A percentile compares a stretch with the other conserved stretches of the same genome.
These are phyloP conservation scores for Agrocybe praecox DNA, from an alignment of 768 basidiomycete genomes.

Conservation along the genomic window DNA sequence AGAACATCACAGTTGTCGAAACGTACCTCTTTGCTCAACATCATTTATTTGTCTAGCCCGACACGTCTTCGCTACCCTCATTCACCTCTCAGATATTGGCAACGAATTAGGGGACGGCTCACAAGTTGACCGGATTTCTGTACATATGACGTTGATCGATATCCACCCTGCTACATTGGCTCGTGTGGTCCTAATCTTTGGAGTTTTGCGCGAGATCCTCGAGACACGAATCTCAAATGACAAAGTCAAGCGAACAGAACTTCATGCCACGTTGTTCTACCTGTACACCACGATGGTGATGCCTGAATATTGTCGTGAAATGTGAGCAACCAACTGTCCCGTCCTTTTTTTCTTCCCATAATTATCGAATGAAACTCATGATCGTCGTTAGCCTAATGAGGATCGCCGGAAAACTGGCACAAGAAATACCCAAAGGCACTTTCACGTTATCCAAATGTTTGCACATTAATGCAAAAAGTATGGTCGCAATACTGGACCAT, in stretches of 20 bases:
- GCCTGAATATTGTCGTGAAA: slow-evolving; percentile 18
- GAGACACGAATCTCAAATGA: neutral
- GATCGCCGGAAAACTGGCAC: slow-evolving; percentile 7
- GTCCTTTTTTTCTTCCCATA: neutral
- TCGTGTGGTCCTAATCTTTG: slow-evolving; percentile 17
- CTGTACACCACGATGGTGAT: slow-evolving; percentile 16
- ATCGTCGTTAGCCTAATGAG: slow-evolving; percentile 7
- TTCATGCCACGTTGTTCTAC: slow-evolving; percentile 18
- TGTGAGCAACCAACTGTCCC: slow-evolving; percentile 9
- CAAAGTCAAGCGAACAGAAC: slow-evolving; percentile 3
- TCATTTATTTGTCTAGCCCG: slow-evolving; percentile 13
- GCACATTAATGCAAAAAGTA: slow-evolving; percentile 10
- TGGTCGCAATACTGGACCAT: slow-evolving; percentile 12
- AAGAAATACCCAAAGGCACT: slow-evolving; percentile 10
- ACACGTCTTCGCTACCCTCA: slow-evolving; percentile 22
- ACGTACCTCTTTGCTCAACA: neutral
- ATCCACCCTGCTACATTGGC: slow-evolving; percentile 24
- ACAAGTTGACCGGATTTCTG: neutral
- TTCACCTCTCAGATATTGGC: slow-evolving; percentile 14
- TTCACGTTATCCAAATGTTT: neutral
- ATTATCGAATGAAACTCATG: neutral
- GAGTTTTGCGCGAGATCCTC: slow-evolving; percentile 14
- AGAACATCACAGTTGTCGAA: neutral
- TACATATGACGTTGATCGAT: slow-evolving; percentile 23
- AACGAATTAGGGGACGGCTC: neutral